Evolutionary conservation across 331 rosid species (phyloP).

Genomic region (Erythrophleum ivorense): DNA sequence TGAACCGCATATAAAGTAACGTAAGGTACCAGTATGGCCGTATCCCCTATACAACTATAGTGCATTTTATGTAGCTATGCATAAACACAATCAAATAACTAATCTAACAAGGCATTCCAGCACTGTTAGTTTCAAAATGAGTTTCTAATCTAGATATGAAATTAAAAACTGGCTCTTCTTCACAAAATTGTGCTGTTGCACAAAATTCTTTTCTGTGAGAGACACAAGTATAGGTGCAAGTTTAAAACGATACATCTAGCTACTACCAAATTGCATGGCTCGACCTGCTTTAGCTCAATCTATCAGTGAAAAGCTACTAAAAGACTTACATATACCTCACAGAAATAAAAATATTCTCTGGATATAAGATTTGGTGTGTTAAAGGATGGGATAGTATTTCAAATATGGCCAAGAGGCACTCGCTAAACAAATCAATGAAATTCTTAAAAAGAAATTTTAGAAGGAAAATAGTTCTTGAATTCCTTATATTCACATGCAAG

Average conservation of each 20-base stretch:
- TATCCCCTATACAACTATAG: too few species aligned
- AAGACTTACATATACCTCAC: constrained; percentile 8
- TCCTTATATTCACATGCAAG: constrained; percentile 13
- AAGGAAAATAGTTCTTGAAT: neutral
- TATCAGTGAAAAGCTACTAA: neutral
- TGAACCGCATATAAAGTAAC: too few species aligned
- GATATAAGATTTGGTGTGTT: neutral
- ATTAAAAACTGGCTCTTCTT: neutral
- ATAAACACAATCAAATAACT: too few species aligned
- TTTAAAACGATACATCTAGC: neutral
- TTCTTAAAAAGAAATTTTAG: neutral
- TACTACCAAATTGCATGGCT: neutral
- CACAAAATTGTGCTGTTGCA: constrained; percentile 18
- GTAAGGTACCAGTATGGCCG: too few species aligned
- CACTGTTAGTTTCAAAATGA: neutral
- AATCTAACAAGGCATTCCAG: too few species aligned
- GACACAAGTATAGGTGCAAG: neutral
- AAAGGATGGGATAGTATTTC: neutral
- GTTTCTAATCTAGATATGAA: neutral
- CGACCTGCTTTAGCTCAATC: neutral
- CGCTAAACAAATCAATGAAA: neutral
- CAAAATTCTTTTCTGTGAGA: neutral
- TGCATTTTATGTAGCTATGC: too few species aligned
- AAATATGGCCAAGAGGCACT: neutral
- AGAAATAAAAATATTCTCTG: neutral